These are phyloP conservation scores for Hyphodiscus hymeniophilus DNA, from an alignment of 495 filamentous ascomycete species.

Conservation along the genomic window DNA sequence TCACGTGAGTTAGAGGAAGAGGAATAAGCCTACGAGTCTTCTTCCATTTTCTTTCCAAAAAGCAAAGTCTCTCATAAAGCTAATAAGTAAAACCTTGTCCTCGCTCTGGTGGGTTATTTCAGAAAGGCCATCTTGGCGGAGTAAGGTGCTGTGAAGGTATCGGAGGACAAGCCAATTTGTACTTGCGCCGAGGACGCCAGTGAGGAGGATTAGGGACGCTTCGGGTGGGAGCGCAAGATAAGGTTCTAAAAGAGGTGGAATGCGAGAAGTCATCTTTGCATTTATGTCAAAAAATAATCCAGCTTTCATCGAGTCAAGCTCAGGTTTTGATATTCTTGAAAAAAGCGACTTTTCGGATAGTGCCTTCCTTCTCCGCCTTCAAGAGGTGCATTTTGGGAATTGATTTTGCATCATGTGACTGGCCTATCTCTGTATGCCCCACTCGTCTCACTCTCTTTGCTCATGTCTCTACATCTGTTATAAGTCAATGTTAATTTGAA, in stretches of 20 bases:
- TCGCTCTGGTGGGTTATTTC: conserved; percentile 11
- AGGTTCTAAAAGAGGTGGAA: conserved; percentile 61
- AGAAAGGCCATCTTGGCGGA: conserved; percentile 1
- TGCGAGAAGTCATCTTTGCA: conserved; percentile 22
- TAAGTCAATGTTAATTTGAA: no score
- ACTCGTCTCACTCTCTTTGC: no score
- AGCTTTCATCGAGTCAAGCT: no score
- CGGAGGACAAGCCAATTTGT: conserved; percentile 68
- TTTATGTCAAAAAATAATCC: no score
- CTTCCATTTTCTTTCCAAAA: conserved; percentile 66
- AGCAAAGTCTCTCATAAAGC: conserved; percentile 63
- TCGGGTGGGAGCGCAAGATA: conserved; percentile 41
- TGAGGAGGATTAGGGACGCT: conserved; percentile 61
- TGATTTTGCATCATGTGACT: no score
- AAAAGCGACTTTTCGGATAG: no score
- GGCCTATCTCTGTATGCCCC: no score
- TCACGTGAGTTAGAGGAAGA: not conserved
- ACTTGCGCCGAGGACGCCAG: conserved; percentile 60
- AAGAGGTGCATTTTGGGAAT: no score
- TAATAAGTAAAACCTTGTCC: conserved; percentile 61
- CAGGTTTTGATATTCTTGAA: no score
- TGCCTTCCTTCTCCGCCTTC: no score
- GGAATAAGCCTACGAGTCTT: conserved; percentile 41
- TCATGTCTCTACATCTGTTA: no score
- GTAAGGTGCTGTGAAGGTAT: conserved; percentile 51